These are phyloP conservation scores for Pythium sp. DNA, from an alignment of 352 stramenopile species.

Conservation along the genomic window DNA sequence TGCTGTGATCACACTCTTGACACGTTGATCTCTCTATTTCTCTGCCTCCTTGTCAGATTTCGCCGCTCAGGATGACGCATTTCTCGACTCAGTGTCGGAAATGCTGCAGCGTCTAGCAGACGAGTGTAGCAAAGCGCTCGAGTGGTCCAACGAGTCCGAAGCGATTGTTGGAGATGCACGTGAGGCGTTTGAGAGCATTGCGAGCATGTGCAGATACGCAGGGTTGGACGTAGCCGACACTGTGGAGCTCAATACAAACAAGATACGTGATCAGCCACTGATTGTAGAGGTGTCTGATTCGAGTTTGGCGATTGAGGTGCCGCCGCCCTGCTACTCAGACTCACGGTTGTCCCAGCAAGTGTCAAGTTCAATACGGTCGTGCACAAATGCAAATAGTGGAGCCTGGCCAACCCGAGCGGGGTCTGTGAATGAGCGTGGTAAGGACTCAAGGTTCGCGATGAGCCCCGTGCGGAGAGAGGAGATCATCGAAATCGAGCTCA, in stretches of 20 bases:
- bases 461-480: conserved; percentile 16
- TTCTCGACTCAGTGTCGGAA: conserved; percentile 21
- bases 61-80: conserved; percentile 31
- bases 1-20: neutral
- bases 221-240: neutral
- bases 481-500: conserved; percentile 40
- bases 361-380: neutral
- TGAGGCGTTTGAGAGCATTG: conserved; percentile 22
- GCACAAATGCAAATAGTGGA: neutral
- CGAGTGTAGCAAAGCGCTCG: conserved; percentile 11
- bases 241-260: neutral
- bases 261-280: neutral
- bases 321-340: neutral
- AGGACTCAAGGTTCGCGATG: neutral
- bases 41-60: conserved; percentile 16
- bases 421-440: neutral
- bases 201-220: conserved; percentile 15
- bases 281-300: neutral
- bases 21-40: neutral
- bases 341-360: neutral
- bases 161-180: conserved; percentile 2
- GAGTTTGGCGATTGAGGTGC: neutral
- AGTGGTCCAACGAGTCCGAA: conserved; percentile 21
- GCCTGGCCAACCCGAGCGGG: neutral
- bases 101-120: conserved; percentile 12